Conservation (phyloP, 2,329 filamentous ascomycete species). For the Exophiala aquamarina region DNA sequence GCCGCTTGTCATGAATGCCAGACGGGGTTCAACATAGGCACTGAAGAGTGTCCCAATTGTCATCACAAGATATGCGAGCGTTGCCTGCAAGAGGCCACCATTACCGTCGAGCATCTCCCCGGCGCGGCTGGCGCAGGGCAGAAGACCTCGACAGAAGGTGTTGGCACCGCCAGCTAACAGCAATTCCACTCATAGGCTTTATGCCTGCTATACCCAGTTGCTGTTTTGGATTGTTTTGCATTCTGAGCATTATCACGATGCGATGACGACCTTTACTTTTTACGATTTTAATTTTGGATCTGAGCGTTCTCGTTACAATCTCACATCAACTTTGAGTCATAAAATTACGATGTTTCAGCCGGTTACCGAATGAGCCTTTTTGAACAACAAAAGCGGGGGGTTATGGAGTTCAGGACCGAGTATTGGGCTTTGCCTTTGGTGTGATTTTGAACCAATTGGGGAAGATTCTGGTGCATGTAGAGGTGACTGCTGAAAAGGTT, state of each 20-base stretch:
- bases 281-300: constrained; percentile 15
- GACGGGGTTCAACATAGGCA: constrained; percentile 18
- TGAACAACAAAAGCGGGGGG: constrained; percentile 9
- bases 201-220: not conserved
- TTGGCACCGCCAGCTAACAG: not conserved
- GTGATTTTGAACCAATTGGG: no score
- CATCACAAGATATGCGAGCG: constrained; percentile 25
- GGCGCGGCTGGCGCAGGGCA: not conserved
- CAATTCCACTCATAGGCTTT: not conserved
- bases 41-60: constrained; percentile 24
- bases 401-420: constrained; percentile 4
- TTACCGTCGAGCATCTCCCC: constrained; percentile 13
- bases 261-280: constrained; percentile 16
- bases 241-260: constrained; percentile 22
- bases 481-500: no score
- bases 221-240: not conserved
- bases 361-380: constrained; percentile 1
- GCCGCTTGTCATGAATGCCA: constrained; percentile 25
- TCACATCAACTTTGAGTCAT: not conserved
- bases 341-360: not conserved
- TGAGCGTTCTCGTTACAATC: constrained; percentile 23
- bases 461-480: no score
- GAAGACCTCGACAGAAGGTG: not conserved
- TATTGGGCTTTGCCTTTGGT: constrained; percentile 1
- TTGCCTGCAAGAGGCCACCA: constrained; percentile 20